Evolutionary conservation across 345 rosid species (phyloP), one percentile per base, ranked within the genome.

Genomic region (Chamaenerion angustifolium): DNA sequence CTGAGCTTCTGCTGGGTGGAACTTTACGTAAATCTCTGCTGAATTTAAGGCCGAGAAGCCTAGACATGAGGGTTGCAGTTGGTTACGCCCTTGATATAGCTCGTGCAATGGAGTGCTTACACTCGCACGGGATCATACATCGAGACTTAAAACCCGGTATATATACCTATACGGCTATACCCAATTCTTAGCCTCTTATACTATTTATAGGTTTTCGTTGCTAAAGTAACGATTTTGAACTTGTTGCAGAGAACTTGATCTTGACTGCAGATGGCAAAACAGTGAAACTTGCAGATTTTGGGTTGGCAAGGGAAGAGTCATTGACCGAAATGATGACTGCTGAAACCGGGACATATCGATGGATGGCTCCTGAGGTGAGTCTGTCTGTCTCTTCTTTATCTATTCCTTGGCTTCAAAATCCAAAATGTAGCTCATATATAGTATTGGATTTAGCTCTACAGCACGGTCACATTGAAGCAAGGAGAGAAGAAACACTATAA

Each of bases 241-340:
- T 19, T 52, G 35, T 63, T 55, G 49, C 83, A 88, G 96, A 92
- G 76, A 92, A 92, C 73, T 62, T 92, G 75, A 74, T 92, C 68
- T 73, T 92, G 76, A 84, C 95, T 0, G 96, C 62, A 6, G 96
- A 92, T 68, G 78, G 73, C 60, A 88, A 68, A 58, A 87, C 94
- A 0, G 94, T 92, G 4, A 92, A 92, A 68, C 93, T 92, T 11
- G 99, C 88, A 2, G 99, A 88, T 77, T 92, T 92, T 16, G 99
- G 99, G 60, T 79, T 92, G 62, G 99, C 99, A 37, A 84, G 99
- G 59, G 99, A 92, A 80, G 99, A 92, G 73, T 80, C 96, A 12
- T 60, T 92, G 59, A 92, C 96, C 0, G 99, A 92, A 71, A 92
- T 92, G 99, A 92, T 92, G 99, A 92, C 99, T 18, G 96, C 99